Conservation (phyloP, 176 grass and related monocot genomes). For the Oryza glaberrima region DNA sequence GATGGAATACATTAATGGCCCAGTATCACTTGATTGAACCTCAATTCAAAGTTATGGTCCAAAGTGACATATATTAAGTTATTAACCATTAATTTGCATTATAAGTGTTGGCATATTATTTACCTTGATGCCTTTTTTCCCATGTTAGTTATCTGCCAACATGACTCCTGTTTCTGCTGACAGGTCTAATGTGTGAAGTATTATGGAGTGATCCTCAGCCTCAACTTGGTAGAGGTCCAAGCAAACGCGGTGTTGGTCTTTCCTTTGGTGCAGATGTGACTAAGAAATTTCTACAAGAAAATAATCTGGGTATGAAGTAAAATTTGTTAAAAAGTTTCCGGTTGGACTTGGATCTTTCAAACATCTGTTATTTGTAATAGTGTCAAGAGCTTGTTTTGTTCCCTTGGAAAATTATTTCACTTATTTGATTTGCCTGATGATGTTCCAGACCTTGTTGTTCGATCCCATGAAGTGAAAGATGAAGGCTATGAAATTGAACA, state of each 20-base stretch:
- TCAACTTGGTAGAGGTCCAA: slow-evolving; percentile 88
- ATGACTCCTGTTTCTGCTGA: slow-evolving; percentile 9
- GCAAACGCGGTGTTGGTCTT: slow-evolving; percentile 92
- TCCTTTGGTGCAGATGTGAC: slow-evolving; percentile 93
- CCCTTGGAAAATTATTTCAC: neutral
- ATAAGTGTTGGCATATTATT: neutral
- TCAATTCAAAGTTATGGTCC: neutral
- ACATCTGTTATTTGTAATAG: neutral
- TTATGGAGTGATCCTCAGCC: slow-evolving; percentile 93
- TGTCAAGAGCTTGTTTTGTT: neutral
- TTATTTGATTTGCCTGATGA: slow-evolving; percentile 1
- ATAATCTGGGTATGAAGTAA: slow-evolving; percentile 57
- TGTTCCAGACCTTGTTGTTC: slow-evolving; percentile 79
- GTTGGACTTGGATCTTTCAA: neutral
- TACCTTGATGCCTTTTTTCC: neutral
- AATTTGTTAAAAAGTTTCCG: neutral
- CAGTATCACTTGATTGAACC: neutral
- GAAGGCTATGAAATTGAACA: slow-evolving; percentile 81
- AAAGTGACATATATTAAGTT: slow-evolving; percentile 11
- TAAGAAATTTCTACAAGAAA: slow-evolving; percentile 70
- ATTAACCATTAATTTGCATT: neutral
- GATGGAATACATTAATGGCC: neutral
- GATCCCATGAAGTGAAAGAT: slow-evolving; percentile 87
- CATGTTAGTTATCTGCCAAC: neutral
- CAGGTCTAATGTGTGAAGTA: slow-evolving; percentile 92